phyloP scores from a whole-genome alignment of 805 yeast genomes.

The Saturnispora halmiae region DNA sequence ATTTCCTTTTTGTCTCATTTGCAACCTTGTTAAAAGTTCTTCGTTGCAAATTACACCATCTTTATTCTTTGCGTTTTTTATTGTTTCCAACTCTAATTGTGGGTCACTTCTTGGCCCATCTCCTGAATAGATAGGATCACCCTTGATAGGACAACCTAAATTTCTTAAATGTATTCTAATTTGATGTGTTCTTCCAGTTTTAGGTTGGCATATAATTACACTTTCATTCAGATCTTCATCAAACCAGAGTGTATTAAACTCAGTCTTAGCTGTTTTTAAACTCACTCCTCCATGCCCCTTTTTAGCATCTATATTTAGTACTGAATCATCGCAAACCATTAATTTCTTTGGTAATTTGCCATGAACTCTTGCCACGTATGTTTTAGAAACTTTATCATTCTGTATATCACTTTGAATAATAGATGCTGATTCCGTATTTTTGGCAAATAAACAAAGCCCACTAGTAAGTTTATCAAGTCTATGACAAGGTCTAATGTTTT shows the following conservation, averaged over 20 bases:
- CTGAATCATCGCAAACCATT: constrained; percentile 32
- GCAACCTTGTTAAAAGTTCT: background rate
- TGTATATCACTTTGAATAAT: constrained; percentile 29
- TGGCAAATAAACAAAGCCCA: constrained; percentile 41
- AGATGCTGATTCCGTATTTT: constrained; percentile 28
- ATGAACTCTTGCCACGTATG: constrained; percentile 37
- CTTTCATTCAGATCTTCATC: constrained; percentile 28
- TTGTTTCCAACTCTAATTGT: constrained; percentile 4
- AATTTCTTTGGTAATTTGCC: constrained; percentile 33
- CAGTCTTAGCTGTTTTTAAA: constrained; percentile 18
- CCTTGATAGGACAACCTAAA: constrained; percentile 31
- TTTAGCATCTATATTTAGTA: constrained; percentile 26
- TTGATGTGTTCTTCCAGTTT: constrained; percentile 50
- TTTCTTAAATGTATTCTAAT: constrained; percentile 46
- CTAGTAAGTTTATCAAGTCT: constrained; percentile 47
- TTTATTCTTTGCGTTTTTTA: background rate
- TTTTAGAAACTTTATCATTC: constrained; percentile 28
- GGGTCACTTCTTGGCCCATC: constrained; percentile 9
- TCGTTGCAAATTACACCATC: background rate
- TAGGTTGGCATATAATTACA: constrained; percentile 39
- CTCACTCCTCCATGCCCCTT: constrained; percentile 21
- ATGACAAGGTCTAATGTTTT: constrained; percentile 33
- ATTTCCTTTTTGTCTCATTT: constrained; percentile 2
- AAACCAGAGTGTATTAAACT: constrained; percentile 25
- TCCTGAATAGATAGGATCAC: constrained; percentile 28